Evolutionary conservation across 176 grass and related monocot genomes (phyloP).

Genomic region (Oryza meridionalis): DNA sequence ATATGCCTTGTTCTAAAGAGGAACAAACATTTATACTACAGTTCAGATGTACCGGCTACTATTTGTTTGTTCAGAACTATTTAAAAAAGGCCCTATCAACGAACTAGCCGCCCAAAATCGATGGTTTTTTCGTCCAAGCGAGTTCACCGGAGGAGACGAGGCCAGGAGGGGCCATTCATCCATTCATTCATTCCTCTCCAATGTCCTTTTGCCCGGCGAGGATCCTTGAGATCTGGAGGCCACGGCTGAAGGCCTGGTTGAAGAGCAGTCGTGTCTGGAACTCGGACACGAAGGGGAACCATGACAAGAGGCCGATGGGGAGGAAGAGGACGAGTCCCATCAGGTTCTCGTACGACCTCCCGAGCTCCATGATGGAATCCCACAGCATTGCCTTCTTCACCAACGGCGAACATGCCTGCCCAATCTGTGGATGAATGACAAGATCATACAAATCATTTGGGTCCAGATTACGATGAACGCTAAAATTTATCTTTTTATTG

Average conservation of each 20-base stretch:
- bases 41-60: background rate
- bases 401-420: conserved; percentile 65
- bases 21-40: background rate
- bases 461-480: too few relatives aligned
- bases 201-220: conserved; percentile 70
- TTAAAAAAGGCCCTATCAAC: background rate
- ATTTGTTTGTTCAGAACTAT: background rate
- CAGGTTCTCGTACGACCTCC: conserved; percentile 77
- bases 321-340: conserved; percentile 87
- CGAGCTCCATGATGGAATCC: conserved; percentile 98
- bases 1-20: background rate
- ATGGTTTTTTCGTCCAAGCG: background rate
- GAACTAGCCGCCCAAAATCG: background rate
- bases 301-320: conserved; percentile 81
- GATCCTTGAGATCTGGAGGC: conserved; percentile 93
- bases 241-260: conserved; percentile 95
- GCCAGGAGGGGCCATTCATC: conserved; percentile 19
- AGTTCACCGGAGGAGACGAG: background rate
- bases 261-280: conserved; percentile 94
- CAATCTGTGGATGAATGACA: conserved; percentile 54
- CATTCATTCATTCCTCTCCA: background rate
- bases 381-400: conserved; percentile 52
- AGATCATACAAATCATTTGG: background rate
- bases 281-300: conserved; percentile 98
- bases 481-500: background rate